Conservation (phyloP, 2,329 filamentous ascomycete genomes). For the Bertia moriformis region DNA sequence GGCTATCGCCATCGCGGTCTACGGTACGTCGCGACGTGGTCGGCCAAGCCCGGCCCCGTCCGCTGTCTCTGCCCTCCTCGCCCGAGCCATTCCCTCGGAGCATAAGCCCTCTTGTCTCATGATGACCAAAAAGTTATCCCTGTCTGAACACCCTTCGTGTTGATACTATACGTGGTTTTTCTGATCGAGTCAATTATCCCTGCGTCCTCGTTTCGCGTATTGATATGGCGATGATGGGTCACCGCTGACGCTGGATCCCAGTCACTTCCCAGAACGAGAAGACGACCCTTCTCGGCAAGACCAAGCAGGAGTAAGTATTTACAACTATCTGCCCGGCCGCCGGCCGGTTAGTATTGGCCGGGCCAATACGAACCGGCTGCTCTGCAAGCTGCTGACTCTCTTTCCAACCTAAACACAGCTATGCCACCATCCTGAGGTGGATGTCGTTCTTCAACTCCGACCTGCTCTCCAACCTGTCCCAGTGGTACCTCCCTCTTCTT, state of each 20-base stretch:
- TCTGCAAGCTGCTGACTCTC: not conserved
- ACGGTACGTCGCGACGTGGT: slow-evolving; percentile 83
- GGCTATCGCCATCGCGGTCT: slow-evolving; percentile 89
- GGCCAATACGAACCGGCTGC: too few species aligned
- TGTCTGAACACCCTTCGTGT: slow-evolving; percentile 94
- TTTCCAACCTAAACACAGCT: slow-evolving; percentile 25
- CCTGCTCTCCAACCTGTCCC: slow-evolving; percentile 57
- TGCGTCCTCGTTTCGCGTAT: too few species aligned
- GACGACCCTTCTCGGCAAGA: slow-evolving; percentile 97
- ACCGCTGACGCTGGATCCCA: slow-evolving; percentile 30
- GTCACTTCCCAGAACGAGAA: slow-evolving; percentile 99
- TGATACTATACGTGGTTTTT: too few species aligned
- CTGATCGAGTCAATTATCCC: too few species aligned
- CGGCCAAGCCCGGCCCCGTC: too few species aligned
- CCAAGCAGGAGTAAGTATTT: slow-evolving; percentile 86
- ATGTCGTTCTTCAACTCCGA: slow-evolving; percentile 93
- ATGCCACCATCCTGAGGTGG: slow-evolving; percentile 96
- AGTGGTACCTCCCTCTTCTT: slow-evolving; percentile 75
- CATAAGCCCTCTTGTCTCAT: slow-evolving; percentile 4
- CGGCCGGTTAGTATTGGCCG: too few species aligned
- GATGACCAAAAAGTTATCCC: slow-evolving; percentile 82
- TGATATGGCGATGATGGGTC: too few species aligned
- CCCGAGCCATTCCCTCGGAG: slow-evolving; percentile 7
- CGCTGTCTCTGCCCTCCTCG: slow-evolving; percentile 6
- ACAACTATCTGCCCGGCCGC: too few species aligned